These are phyloP conservation scores for Caloboletus inedulis DNA, from an alignment of 1,284 basidiomycete species.

Conservation along the genomic window DNA sequence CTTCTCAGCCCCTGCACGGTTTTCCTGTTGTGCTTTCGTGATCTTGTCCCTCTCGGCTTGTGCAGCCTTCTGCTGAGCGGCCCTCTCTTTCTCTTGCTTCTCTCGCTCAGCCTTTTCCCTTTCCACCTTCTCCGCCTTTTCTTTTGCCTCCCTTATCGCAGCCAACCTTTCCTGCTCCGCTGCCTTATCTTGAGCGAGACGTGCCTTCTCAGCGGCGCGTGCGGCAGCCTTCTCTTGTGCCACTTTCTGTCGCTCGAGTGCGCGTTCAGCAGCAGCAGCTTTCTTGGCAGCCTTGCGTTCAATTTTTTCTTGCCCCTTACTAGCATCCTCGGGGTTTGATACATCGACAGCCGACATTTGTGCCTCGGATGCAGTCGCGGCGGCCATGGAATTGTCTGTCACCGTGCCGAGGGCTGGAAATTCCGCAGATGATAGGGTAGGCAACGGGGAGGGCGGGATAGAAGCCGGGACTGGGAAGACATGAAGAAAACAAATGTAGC, in stretches of 20 bases:
- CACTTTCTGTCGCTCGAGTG: conserved; percentile 51
- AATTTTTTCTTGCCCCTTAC: conserved; percentile 49
- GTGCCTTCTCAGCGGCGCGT: conserved; percentile 49
- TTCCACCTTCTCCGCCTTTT: conserved; percentile 41
- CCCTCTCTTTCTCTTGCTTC: conserved; percentile 36
- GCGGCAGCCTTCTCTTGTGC: conserved; percentile 52
- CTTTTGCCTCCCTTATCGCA: conserved; percentile 39
- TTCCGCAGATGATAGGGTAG: conserved; percentile 62
- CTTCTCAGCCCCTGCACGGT: conserved; percentile 32
- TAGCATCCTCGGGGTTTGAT: conserved; percentile 30
- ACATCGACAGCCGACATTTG: conserved; percentile 34
- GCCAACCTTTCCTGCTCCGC: conserved; percentile 40
- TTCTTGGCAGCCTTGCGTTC: conserved; percentile 61
- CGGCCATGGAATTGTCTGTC: conserved; percentile 21
- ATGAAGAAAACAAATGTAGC: conserved; percentile 36
- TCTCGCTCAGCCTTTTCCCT: conserved; percentile 35
- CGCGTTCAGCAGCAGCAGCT: conserved; percentile 56
- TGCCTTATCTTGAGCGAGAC: conserved; percentile 40
- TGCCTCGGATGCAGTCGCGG: conserved; percentile 25
- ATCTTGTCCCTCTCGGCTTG: conserved; percentile 36
- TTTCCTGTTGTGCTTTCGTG: conserved; percentile 33
- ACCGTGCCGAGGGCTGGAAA: conserved; percentile 57
- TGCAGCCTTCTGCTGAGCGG: conserved; percentile 33
- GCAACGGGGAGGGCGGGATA: conserved; percentile 47
- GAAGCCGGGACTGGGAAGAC: conserved; percentile 40